Conservation (phyloP, 2,329 filamentous ascomycete species). For the Cordyceps fumosorosea region DNA sequence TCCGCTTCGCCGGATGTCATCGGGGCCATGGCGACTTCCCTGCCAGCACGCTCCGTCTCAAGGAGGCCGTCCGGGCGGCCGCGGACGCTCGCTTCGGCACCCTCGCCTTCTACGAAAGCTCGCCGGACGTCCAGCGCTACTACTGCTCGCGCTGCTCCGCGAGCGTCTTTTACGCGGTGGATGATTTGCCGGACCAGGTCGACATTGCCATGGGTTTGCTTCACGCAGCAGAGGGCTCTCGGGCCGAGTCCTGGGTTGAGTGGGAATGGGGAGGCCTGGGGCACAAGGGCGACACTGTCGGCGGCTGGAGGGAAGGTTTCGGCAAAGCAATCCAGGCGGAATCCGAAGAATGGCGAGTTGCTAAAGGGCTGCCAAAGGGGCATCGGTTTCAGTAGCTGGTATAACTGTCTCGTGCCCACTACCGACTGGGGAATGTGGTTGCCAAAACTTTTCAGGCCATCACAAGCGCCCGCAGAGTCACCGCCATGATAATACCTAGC, state of each 20-base stretch:
- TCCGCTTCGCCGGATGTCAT: constrained; percentile 24
- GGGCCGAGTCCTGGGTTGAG: constrained; percentile 36
- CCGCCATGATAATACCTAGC: too few species aligned
- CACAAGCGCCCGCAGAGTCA: too few species aligned
- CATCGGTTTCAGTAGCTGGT: not conserved
- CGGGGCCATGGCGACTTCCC: constrained; percentile 11
- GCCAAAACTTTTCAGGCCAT: not conserved
- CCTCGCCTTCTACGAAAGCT: constrained; percentile 36
- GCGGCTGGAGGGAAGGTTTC: constrained; percentile 35
- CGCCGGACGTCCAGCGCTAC: constrained; percentile 38
- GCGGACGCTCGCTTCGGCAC: constrained; percentile 35
- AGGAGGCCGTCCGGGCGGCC: constrained; percentile 23
- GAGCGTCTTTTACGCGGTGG: constrained; percentile 36
- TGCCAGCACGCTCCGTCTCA: constrained; percentile 21
- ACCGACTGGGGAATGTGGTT: not conserved
- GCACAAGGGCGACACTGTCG: constrained; percentile 28
- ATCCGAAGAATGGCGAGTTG: constrained; percentile 28
- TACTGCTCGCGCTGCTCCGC: constrained; percentile 44
- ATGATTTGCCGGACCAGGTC: constrained; percentile 31
- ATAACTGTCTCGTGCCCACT: not conserved
- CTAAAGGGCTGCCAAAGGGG: constrained; percentile 15
- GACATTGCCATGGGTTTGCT: constrained; percentile 41
- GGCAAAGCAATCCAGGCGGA: constrained; percentile 26
- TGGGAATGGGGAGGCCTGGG: constrained; percentile 33
- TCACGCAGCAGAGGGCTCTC: constrained; percentile 35